Evolutionary conservation across 768 basidiomycete species (phyloP), one percentile per base, ranked within the genome.

Genomic region (Russula earlei): DNA sequence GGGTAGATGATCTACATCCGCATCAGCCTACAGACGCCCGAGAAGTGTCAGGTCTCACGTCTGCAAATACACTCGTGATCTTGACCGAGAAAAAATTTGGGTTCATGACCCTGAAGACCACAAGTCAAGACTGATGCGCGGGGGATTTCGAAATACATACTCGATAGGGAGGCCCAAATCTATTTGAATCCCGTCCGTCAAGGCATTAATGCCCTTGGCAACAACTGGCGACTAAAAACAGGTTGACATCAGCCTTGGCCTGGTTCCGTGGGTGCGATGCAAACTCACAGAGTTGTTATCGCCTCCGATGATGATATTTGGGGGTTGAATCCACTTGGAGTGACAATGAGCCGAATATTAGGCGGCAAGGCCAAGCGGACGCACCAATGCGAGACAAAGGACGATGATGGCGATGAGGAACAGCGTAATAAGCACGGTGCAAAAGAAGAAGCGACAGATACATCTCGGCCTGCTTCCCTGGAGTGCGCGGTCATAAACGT

Each of bases 61-160:
- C 68, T 4, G 83, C 84, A 42, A 77, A 73, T 60, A 92, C 79
- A 54, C 77, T 76, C 51, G 77, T 76, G 67, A 92, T 77, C 19
- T 74, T 75, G 10, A 86, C 83, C 9, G 77, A 69, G 65, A 92
- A 89, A 69, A 80, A 89, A 67, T 91, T 91, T 27, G 89, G 90
- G 64, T 92, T 92, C 65, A 72, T 72, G 52, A 91, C 85, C 27
- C 88, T 91, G 62, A 53, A 54, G n/a, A 14, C 1, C 22, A 41
- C 9, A 31, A 37, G 63, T n/a, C 59, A 60, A 14, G 43, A 43
- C 5, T 57, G 48, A 4, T 44, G n/a, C 4, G 15, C 17, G 22
- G 14, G 62, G 36, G 67, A 58, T 20, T 19, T 29, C 57, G 22
- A 19, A 34, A 19, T 27, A 38, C 61, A 14, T 37, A 62, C 61